Percentiles rank a stretch among this genome's conserved stretches.
These are phyloP conservation scores for Trichoderma atrobrunneum DNA, from an alignment of 2,329 filamentous ascomycete genomes.

Conservation along the genomic window DNA sequence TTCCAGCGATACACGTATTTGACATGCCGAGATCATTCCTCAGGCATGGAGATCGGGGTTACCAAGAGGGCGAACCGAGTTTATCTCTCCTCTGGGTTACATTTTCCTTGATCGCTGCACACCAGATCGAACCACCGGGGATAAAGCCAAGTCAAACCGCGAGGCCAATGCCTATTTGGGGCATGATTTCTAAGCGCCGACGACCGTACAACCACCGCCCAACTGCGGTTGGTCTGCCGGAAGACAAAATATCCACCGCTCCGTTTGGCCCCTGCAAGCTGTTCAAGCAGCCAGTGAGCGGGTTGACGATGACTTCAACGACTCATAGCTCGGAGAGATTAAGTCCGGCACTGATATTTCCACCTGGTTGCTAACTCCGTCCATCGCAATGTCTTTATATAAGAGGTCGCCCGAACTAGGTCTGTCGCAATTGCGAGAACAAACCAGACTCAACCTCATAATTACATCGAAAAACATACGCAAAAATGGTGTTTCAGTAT, in stretches of 20 bases:
- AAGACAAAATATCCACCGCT: background rate
- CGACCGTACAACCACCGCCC: background rate
- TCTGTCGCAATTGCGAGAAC: background rate
- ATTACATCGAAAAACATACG: background rate
- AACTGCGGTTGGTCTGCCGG: background rate
- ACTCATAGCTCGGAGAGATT: background rate
- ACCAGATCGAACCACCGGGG: background rate
- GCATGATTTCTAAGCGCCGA: background rate
- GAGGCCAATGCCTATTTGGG: background rate
- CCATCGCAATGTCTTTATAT: background rate
- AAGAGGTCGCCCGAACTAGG: background rate
- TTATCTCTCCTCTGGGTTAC: background rate
- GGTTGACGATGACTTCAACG: background rate
- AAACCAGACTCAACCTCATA: background rate
- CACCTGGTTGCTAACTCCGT: background rate
- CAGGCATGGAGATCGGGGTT: background rate
- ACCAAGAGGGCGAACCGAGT: background rate
- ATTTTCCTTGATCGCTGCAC: background rate
- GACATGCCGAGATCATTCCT: background rate
- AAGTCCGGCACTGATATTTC: background rate
- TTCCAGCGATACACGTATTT: background rate
- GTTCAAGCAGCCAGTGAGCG: background rate
- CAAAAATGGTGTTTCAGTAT: constrained; percentile 51
- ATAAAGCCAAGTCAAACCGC: background rate
- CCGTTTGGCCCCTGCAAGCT: background rate